Base-by-base conservation (phyloP, 1,284 basidiomycete genomes). In the Rhodotorula sp. region DNA sequence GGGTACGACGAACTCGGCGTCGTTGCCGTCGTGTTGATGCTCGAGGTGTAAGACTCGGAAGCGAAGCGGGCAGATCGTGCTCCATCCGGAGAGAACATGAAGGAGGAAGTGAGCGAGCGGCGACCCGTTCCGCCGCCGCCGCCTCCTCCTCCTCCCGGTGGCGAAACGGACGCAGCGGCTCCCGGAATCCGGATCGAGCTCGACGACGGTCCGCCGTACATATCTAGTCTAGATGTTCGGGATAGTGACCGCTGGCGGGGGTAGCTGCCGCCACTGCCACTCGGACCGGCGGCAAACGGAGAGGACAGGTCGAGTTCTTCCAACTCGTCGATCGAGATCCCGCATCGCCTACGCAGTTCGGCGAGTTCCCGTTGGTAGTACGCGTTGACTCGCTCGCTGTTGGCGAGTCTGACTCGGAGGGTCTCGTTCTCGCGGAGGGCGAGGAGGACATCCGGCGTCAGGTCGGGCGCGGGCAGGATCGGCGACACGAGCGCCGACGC, bases 331-430 rank as follows among this genome's bases (percentile, higher is more conserved):
- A 69, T 67, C 14, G 57, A 61, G 58, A 72, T 66, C 15, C 70
- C 70, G 48, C 64, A 67, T 1, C 64, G 37, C 8, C 62, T 42
- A 6, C 70, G 44, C 33, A 72, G 44, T 48, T 72, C 70, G 26
- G 67, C 67, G 14, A 72, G 62, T 59, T 72, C 70, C n/a, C 64
- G 42, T 49, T 68, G 66, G 48, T 71, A 71, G 45, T 64, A 64
- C n/a, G 63, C 62, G 30, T 71, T 71, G 44, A 71, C 69, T 17
- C 48, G 63, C 59, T 72, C 70, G 53, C 64, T 62, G 45, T 72
- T 69, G 37, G 67, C 67, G 62, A 69, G 62, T 2, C 61, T 48
- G 24, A 65, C 60, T 6, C 70, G 56, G 7, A 72, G 55, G 1
- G 68, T 62, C 45, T 66, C 62, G 59, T 72, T 72, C 57, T 72